A percentile compares a stretch with the other conserved stretches of the same genome.
Evolutionary conservation across 148 eudicot genomes (phyloP).

Genomic region (Selenicereus undatus): DNA sequence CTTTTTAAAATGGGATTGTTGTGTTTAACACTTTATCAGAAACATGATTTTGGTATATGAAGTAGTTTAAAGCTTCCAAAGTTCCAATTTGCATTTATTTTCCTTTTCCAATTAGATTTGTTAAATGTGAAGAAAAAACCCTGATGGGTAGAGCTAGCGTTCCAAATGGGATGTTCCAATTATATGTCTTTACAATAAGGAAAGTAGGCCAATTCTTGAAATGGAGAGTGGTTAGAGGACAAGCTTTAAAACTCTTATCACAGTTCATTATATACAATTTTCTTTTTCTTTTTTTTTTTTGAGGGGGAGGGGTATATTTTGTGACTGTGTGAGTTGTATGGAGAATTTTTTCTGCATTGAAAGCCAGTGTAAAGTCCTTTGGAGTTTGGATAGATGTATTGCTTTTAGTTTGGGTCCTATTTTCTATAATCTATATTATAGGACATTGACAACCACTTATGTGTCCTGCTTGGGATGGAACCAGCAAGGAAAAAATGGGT

Average conservation of each 20-base stretch:
- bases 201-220: background rate
- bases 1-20: background rate
- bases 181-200: background rate
- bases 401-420: background rate
- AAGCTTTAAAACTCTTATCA: background rate
- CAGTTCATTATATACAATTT: too few species aligned
- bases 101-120: background rate
- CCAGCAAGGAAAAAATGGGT: too few species aligned
- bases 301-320: background rate
- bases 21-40: background rate
- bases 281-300: too few species aligned
- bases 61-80: background rate
- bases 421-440: background rate
- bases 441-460: background rate
- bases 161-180: background rate
- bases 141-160: background rate
- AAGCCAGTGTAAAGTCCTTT: background rate
- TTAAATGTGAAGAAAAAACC: background rate
- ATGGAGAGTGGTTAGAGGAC: background rate
- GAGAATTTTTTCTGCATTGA: background rate
- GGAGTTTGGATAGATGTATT: too few species aligned
- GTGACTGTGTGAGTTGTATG: background rate
- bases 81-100: background rate
- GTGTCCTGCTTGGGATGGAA: background rate
- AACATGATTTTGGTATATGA: background rate